phyloP scores from a whole-genome alignment of 179 eudicot species.

The Corrigiola litoralis region DNA sequence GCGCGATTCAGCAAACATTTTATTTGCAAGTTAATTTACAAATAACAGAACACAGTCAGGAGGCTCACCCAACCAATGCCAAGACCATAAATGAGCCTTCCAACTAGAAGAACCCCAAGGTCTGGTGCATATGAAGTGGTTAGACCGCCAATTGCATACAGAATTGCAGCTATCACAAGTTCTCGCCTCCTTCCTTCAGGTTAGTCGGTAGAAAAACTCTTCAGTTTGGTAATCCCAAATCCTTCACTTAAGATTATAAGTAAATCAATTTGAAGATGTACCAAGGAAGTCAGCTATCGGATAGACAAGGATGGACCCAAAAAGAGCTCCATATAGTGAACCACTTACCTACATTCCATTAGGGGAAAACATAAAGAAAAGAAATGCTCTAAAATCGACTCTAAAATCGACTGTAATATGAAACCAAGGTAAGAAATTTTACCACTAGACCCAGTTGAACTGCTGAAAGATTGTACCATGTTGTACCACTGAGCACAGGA shows the following conservation, averaged over 20 bases:
- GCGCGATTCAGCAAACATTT: background rate
- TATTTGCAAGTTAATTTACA: background rate
- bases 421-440: conserved; percentile 24
- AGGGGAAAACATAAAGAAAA: conserved; percentile 8
- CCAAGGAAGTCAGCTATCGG: conserved; percentile 96
- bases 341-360: conserved; percentile 73
- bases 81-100: conserved; percentile 82
- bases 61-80: conserved; percentile 96
- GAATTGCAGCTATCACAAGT: conserved; percentile 61
- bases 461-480: conserved; percentile 91
- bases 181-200: conserved; percentile 85
- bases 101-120: conserved; percentile 63
- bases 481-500: conserved; percentile 90
- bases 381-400: background rate
- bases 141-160: conserved; percentile 76
- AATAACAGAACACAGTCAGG: background rate
- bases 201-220: background rate
- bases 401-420: conserved; percentile 1
- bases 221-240: conserved; percentile 1
- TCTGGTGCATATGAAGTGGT: conserved; percentile 69
- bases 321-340: conserved; percentile 97
- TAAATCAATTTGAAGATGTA: conserved; percentile 25
- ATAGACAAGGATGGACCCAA: conserved; percentile 77
- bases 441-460: conserved; percentile 94
- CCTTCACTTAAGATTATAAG: background rate